A percentile compares a stretch with the other conserved stretches of the same genome.
phyloP scores from a whole-genome alignment of 192 early-diverging fungal genomes.

The Backusella sp. region DNA sequence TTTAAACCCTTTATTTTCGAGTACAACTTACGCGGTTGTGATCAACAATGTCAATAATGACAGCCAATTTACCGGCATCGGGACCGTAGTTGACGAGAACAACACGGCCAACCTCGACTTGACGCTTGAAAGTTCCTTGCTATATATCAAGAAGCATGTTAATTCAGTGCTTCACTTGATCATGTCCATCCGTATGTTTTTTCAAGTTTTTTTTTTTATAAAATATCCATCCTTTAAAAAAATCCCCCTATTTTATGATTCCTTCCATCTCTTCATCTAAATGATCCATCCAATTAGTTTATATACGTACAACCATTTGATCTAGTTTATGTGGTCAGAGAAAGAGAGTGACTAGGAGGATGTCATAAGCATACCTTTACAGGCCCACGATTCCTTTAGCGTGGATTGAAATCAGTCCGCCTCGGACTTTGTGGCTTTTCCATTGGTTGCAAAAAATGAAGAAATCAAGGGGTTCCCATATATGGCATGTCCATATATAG shows the following conservation, averaged over 20 bases:
- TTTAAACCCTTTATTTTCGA: not conserved
- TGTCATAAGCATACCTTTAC: constrained; percentile 4
- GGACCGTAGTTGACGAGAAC: constrained; percentile 94
- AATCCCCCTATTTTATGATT: not conserved
- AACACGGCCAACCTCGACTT: constrained; percentile 98
- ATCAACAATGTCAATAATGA: constrained; percentile 99
- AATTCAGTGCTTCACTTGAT: not conserved
- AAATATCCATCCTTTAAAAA: constrained; percentile 17
- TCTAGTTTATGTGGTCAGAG: constrained; percentile 17
- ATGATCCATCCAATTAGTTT: constrained; percentile 4
- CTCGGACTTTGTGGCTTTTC: constrained; percentile 6
- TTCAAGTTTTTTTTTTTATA: not conserved
- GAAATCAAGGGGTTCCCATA: not conserved
- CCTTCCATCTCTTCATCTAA: not conserved
- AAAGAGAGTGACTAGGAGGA: not conserved
- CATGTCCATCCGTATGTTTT: not conserved
- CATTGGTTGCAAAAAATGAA: not conserved
- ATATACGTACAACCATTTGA: constrained; percentile 22
- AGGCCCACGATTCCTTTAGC: not conserved
- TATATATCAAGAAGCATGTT: constrained; percentile 10
- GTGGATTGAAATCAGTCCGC: not conserved
- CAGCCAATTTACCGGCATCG: constrained; percentile 95
- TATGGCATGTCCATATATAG: not conserved
- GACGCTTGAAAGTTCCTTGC: constrained; percentile 75
- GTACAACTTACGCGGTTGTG: constrained; percentile 70